A percentile compares a stretch with the other conserved stretches of the same genome.
phyloP scores from a whole-genome alignment of 805 yeast species.

The Schizosaccharomyces cryophilus region DNA sequence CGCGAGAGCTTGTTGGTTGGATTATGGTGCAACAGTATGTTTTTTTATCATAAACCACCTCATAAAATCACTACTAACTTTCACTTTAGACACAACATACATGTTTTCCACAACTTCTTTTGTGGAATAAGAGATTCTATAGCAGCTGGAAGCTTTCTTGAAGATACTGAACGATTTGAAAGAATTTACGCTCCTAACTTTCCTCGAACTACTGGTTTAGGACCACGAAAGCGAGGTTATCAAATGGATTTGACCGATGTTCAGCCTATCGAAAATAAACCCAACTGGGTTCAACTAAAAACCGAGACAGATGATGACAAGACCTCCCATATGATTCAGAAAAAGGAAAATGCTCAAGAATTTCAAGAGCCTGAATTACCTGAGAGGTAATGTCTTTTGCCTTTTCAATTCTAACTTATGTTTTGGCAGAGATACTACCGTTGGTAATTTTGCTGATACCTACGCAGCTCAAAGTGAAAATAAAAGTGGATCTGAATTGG shows the following conservation, averaged over 20 bases:
- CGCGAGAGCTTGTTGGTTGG: constrained; percentile 21
- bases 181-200: constrained; percentile 3
- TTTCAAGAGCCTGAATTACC: background rate
- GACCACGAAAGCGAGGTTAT: constrained; percentile 9
- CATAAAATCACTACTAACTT: background rate
- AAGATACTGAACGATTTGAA: constrained; percentile 6
- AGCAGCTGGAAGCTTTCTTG: constrained; percentile 12
- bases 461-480: background rate
- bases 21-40: constrained; percentile 14
- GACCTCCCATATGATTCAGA: background rate
- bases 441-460: background rate
- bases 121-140: constrained; percentile 13
- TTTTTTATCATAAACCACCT: background rate
- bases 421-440: background rate
- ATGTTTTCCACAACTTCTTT: constrained; percentile 13
- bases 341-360: background rate
- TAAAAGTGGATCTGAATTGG: background rate
- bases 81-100: constrained; percentile 14
- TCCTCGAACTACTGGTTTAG: constrained; percentile 3
- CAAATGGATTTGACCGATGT: constrained; percentile 6
- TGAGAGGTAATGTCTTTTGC: background rate
- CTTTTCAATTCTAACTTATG: background rate
- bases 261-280: constrained; percentile 3
- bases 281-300: background rate
- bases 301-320: background rate